A percentile compares a stretch with the other conserved stretches of the same genome.
phyloP scores from a whole-genome alignment of 169 alveolate genomes.

The Eimeria sp. region DNA sequence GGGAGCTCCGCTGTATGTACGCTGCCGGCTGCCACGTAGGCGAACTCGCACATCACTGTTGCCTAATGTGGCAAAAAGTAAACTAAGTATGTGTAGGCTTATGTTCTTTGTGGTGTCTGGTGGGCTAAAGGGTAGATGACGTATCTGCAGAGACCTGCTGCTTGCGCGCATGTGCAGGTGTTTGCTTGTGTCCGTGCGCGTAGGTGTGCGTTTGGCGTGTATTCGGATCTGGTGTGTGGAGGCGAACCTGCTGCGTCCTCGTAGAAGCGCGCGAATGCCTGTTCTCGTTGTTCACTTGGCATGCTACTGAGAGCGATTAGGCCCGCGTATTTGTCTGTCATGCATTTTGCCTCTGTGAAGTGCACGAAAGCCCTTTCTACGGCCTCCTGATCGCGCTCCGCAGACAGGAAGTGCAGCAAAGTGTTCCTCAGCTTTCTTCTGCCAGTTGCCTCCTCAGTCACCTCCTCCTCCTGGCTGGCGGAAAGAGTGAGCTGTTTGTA shows the following conservation, averaged over 20 bases:
- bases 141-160: too few relatives aligned
- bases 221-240: not conserved
- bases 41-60: not conserved
- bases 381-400: constrained; percentile 32
- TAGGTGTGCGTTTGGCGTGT: not conserved
- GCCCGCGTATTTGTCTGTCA: constrained; percentile 79
- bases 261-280: constrained; percentile 69
- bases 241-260: constrained; percentile 71
- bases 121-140: too few relatives aligned
- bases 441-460: constrained; percentile 37
- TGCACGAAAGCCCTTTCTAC: constrained; percentile 46
- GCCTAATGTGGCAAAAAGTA: not conserved
- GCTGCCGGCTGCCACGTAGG: not conserved
- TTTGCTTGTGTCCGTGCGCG: not conserved
- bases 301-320: constrained; percentile 27
- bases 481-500: constrained; percentile 79
- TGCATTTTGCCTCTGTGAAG: constrained; percentile 44
- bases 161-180: not conserved
- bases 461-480: constrained; percentile 34
- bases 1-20: not conserved
- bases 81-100: not conserved
- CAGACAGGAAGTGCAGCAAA: constrained; percentile 78
- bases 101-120: not conserved
- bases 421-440: constrained; percentile 84
- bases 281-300: constrained; percentile 3